phyloP scores from a whole-genome alignment of 2,329 filamentous ascomycete species.

The Gliomastix tumulicola region DNA sequence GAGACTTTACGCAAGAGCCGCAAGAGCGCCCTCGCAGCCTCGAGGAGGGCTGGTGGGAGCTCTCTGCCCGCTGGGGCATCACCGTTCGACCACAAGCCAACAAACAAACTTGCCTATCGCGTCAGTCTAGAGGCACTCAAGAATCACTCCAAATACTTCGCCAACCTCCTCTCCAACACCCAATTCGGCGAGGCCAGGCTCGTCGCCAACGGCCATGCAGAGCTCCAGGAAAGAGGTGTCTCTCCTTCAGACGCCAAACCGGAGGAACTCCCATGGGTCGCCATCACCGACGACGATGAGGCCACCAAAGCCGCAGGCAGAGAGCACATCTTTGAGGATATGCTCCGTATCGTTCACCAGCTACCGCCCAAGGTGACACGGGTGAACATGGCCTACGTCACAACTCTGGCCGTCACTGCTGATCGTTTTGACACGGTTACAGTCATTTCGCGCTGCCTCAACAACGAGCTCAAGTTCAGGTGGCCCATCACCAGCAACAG shows the following conservation, averaged over 20 bases:
- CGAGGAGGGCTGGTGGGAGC: constrained; percentile 17
- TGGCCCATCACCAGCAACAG: constrained; percentile 42
- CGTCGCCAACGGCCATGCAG: constrained; percentile 42
- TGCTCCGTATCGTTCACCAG: constrained; percentile 60
- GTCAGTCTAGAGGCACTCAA: constrained; percentile 51
- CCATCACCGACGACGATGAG: constrained; percentile 61
- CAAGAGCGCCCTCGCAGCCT: constrained; percentile 25
- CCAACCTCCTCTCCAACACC: constrained; percentile 54
- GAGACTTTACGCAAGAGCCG: constrained; percentile 38
- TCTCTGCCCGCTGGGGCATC: constrained; percentile 7
- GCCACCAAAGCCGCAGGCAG: constrained; percentile 55
- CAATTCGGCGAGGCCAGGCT: constrained; percentile 56
- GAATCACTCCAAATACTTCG: constrained; percentile 63
- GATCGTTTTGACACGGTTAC: constrained; percentile 65
- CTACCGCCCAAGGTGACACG: constrained; percentile 26
- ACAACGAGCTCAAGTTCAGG: constrained; percentile 40
- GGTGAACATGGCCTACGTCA: constrained; percentile 53
- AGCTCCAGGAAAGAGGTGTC: constrained; percentile 38
- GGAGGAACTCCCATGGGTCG: constrained; percentile 53
- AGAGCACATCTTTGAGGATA: constrained; percentile 57
- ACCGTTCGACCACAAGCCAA: constrained; percentile 24
- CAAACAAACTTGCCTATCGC: constrained; percentile 44
- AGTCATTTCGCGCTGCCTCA: constrained; percentile 46
- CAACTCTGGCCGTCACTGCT: constrained; percentile 62
- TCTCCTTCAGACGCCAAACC: constrained; percentile 40